Base-by-base conservation (phyloP, 1,284 basidiomycete genomes). In the Mycena sp. region DNA sequence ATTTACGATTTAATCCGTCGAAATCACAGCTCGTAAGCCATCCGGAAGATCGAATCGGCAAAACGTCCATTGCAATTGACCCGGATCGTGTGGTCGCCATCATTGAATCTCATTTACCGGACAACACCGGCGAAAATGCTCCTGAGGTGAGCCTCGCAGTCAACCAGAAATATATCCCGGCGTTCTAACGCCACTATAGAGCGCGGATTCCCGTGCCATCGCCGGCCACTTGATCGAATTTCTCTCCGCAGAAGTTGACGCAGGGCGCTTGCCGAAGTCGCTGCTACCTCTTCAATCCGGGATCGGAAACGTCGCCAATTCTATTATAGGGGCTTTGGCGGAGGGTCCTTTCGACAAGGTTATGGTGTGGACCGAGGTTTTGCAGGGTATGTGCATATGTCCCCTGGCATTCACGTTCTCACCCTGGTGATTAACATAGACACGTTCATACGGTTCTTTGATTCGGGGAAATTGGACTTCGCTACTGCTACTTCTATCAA, bases 301-400 rank as follows among this genome's bases (percentile, higher is more conserved):
- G 3, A 85, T 85, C 32, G 83, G 84, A 2, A 85, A 85, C 63
- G 82, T 85, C 9, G 83, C 83, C 16, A 85, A 85, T 61, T 80
- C 79, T 1, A 83, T 84, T 59, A 84, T 85, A 55, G 83, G 82
- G 3, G 83, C 83, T 4, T 74, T 85, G 5, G 81, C 82, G 1
- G 77, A 80, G 0, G 82, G 81, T 1, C 81, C 82, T 2, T 85
- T 84, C 63, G 78, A 84, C 38, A 74, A 80, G 50, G 79, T 85
- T 7, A 78, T 80, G 62, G 83, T 84, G 16, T 85, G 83, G 82
- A 85, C 83, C 11, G 83, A 84, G 71, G 82, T 83, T 2, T 68
- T 83, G 30, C 81, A 83, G 65, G 79, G 77, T 75, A 54, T 17
- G 4, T 43, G 56, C 11, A 2, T 40, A 19, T 37, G n/a, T n/a